Base-by-base conservation (phyloP, 2,329 filamentous ascomycete genomes). In the Epichloe elymi region DNA sequence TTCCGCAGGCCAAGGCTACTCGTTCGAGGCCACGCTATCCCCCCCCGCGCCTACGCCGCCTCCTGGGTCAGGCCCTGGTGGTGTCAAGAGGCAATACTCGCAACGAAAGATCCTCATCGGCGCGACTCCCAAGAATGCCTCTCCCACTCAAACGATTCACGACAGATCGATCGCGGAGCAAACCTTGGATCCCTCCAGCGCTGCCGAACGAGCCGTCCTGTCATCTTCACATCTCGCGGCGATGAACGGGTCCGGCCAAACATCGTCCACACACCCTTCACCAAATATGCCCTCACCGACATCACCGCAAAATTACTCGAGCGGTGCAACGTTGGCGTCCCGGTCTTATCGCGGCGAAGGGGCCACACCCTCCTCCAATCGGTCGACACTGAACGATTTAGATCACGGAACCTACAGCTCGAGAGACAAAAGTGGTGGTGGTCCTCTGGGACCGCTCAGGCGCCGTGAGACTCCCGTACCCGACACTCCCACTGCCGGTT, bases 51-150 rank as follows among this genome's bases (percentile, higher is more conserved):
- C 77, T 7, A 79, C 75, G 30, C 74, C 78, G 8, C 74, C 76
- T 61, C 67, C 20, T 70, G 76, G 56, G 67, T 71, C 56, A 70
- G 75, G 20, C 72, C 75, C 38, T 55, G 30, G 77, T 14, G 68
- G 77, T 14, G 68, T 90, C 51, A 83, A 83, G 56, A 75, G 86
- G 55, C 83, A 86, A 52, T 87, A 86, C 61, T 85, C 82, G 36
- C 88, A 85, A 46, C 86, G 87, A 63, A 86, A 85, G 67, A 78
- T 86, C 57, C 77, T 85, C 57, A 79, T 86, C 42, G 83, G 83
- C 42, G 74, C 78, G 43, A 81, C 81, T 20, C 82, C 86, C n/a
- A 89, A 88, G 68, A 87, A 79, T 60, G 76, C 75, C 51, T 90
- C 86, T 17, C 86, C 86, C 2, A 88, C 85, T 40, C 85, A 85